A percentile compares a stretch with the other conserved stretches of the same genome.
phyloP scores from a whole-genome alignment of 2,329 filamentous ascomycete genomes.

The Biscogniauxia sp. region DNA sequence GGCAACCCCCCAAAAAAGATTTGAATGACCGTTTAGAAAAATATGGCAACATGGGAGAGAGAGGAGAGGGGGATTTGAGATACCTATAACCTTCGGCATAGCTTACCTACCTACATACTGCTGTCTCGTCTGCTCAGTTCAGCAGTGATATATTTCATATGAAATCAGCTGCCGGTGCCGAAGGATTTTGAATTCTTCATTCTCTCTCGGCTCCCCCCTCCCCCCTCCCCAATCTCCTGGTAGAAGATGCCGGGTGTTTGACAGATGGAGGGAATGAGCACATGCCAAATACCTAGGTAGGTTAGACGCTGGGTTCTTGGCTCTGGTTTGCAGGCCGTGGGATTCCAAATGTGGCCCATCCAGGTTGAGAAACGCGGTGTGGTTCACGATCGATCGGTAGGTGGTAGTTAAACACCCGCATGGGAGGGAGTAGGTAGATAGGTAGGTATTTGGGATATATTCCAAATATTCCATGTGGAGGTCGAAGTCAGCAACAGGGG shows the following conservation, averaged over 20 bases:
- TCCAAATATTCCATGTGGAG: background rate
- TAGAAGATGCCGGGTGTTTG: background rate
- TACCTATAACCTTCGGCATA: background rate
- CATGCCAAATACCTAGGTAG: background rate
- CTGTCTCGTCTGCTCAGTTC: background rate
- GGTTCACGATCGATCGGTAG: background rate
- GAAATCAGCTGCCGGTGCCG: background rate
- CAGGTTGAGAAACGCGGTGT: background rate
- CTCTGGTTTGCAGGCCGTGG: background rate
- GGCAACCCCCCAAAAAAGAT: background rate
- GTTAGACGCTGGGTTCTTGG: background rate
- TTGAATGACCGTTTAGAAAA: background rate
- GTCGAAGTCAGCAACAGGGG: background rate
- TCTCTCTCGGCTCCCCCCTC: background rate
- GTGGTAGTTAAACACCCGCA: background rate
- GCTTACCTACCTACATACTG: background rate
- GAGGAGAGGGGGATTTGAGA: background rate
- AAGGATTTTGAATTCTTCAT: background rate
- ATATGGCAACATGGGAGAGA: background rate
- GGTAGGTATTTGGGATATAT: background rate
- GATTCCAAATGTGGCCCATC: constrained; percentile 1
- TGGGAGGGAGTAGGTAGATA: too few relatives aligned
- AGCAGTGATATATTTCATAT: background rate
- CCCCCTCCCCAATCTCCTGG: too few relatives aligned
- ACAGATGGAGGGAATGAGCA: background rate